phyloP scores from a whole-genome alignment of 2,329 filamentous ascomycete genomes.

The Lachnellula arida region DNA sequence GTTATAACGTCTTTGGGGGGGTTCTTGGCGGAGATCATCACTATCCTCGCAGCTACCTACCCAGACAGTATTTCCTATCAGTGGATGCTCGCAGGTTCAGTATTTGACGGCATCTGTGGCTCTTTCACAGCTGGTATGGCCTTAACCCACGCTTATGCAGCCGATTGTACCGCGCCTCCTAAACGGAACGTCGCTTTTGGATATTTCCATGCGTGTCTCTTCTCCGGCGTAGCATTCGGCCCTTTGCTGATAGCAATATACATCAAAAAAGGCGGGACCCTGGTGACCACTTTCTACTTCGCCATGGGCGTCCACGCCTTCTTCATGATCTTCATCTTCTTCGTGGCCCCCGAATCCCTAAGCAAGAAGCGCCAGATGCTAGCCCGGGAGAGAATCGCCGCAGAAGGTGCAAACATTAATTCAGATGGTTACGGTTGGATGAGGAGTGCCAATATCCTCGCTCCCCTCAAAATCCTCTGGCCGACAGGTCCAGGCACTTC shows the following conservation, averaged over 20 bases:
- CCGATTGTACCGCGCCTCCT: conserved; percentile 80
- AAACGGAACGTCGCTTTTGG: conserved; percentile 79
- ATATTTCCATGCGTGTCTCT: conserved; percentile 85
- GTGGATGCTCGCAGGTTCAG: conserved; percentile 70
- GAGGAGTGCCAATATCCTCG: conserved; percentile 61
- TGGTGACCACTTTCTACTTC: conserved; percentile 82
- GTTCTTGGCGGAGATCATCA: conserved; percentile 68
- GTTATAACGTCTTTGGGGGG: conserved; percentile 70
- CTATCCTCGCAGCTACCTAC: conserved; percentile 71
- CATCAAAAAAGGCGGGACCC: conserved; percentile 67
- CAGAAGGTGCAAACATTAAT: conserved; percentile 35
- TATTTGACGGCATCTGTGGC: conserved; percentile 78
- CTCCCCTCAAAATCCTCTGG: conserved; percentile 71
- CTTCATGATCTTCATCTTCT: conserved; percentile 67
- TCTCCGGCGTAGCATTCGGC: conserved; percentile 81
- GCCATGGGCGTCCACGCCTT: conserved; percentile 65
- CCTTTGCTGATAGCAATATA: conserved; percentile 78
- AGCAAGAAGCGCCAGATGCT: conserved; percentile 64
- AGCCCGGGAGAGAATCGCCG: conserved; percentile 63
- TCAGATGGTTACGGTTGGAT: conserved; percentile 22
- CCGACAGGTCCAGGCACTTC: conserved; percentile 63
- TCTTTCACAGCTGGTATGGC: conserved; percentile 83
- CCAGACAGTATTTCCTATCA: conserved; percentile 70
- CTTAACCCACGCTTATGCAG: conserved; percentile 76
- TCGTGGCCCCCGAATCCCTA: conserved; percentile 80